Conservation (phyloP, 2,329 filamentous ascomycete species). For the Rugonectria rugulosa region DNA sequence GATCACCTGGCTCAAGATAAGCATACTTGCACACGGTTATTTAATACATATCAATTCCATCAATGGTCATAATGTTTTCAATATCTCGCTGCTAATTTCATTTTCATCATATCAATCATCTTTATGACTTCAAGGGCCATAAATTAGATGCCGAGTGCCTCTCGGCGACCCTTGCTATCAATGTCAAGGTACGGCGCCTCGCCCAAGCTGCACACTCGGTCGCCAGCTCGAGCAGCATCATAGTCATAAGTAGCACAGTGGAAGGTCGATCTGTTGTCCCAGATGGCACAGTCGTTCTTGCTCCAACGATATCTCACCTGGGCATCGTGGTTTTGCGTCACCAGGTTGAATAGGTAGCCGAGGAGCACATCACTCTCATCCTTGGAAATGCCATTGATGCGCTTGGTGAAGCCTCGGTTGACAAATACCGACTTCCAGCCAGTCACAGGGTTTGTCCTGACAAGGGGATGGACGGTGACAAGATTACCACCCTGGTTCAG, state of each 20-base stretch:
- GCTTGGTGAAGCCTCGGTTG: constrained; percentile 59
- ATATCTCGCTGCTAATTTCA: not conserved
- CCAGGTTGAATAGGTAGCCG: constrained; percentile 55
- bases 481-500: constrained; percentile 64
- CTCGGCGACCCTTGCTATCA: constrained; percentile 47
- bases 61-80: not conserved
- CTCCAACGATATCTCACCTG: constrained; percentile 64
- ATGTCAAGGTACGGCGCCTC: constrained; percentile 53
- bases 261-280: constrained; percentile 67
- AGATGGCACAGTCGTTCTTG: constrained; percentile 65
- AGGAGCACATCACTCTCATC: constrained; percentile 63
- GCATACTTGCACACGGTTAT: not conserved
- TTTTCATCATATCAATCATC: constrained; percentile 1
- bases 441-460: constrained; percentile 67
- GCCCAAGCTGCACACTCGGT: constrained; percentile 51
- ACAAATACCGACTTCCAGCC: constrained; percentile 64
- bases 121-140: not conserved
- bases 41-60: constrained; percentile 4
- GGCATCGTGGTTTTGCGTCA: constrained; percentile 63
- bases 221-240: constrained; percentile 49
- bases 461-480: constrained; percentile 58
- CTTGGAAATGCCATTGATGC: constrained; percentile 62
- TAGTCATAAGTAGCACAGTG: constrained; percentile 70
- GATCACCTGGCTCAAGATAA: not conserved
- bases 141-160: constrained; percentile 42